These are phyloP conservation scores for Polytrichum commune DNA, from an alignment of 225 moss, liverwort and hornwort genomes.

Conservation along the genomic window DNA sequence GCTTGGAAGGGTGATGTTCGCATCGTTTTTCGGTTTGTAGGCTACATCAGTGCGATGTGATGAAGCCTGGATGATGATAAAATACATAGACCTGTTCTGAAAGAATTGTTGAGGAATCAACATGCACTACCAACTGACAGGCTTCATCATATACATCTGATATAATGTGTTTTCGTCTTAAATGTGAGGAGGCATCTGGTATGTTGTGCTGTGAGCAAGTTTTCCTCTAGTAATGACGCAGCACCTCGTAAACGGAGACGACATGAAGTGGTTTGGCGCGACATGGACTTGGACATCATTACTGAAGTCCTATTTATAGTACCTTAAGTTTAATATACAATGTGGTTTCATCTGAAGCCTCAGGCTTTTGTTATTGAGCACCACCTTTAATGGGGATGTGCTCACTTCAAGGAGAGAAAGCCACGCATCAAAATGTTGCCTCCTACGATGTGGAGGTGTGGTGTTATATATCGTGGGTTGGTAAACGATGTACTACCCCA, in stretches of 20 bases:
- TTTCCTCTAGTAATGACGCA: slow-evolving; percentile 21
- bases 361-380: no score
- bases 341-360: no score
- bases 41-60: neutral
- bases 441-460: no score
- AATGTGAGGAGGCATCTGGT: slow-evolving; percentile 7
- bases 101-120: slow-evolving; percentile 6
- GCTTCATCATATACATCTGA: neutral
- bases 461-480: no score
- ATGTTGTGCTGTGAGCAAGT: slow-evolving; percentile 16
- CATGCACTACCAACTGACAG: slow-evolving; percentile 40
- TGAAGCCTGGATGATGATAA: slow-evolving; percentile 18
- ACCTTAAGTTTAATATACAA: no score
- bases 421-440: no score
- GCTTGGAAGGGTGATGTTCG: neutral
- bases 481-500: no score
- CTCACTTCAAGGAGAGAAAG: no score
- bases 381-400: no score
- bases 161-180: no score
- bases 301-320: slow-evolving; percentile 9
- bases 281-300: slow-evolving; percentile 34
- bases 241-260: slow-evolving; percentile 27
- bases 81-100: slow-evolving; percentile 37
- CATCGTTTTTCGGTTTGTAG: slow-evolving; percentile 11
- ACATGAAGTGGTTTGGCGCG: slow-evolving; percentile 19